Evolutionary conservation across 805 yeast species (phyloP).

Genomic region (Deakozyma indianensis): DNA sequence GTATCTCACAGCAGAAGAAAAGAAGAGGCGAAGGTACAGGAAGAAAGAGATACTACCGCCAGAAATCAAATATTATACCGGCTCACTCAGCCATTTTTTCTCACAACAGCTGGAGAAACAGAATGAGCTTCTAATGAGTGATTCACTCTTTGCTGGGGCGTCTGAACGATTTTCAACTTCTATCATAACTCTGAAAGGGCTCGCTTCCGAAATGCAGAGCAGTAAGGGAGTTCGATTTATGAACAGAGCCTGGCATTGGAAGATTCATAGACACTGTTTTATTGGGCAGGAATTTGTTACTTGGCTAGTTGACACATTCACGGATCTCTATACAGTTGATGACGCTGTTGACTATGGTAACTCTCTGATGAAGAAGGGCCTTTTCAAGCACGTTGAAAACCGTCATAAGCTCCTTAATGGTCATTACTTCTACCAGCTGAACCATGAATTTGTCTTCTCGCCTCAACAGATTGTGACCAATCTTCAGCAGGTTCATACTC

Average conservation of each 20-base stretch:
- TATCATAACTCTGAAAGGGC: constrained; percentile 30
- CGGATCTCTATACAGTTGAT: constrained; percentile 68
- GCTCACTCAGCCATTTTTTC: constrained; percentile 58
- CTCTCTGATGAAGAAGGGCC: constrained; percentile 49
- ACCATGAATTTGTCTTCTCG: constrained; percentile 33
- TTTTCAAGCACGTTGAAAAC: constrained; percentile 69
- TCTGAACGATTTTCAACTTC: constrained; percentile 30
- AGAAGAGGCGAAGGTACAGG: constrained; percentile 17
- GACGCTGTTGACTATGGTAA: constrained; percentile 78
- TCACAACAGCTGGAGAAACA: constrained; percentile 31
- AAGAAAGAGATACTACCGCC: constrained; percentile 40
- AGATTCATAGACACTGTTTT: constrained; percentile 60
- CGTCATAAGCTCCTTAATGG: constrained; percentile 85
- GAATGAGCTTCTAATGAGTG: constrained; percentile 11
- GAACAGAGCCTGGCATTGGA: constrained; percentile 87
- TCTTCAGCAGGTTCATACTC: not conserved
- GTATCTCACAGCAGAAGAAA: constrained; percentile 30
- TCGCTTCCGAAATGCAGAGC: constrained; percentile 57
- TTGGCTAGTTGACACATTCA: constrained; percentile 70
- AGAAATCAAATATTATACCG: constrained; percentile 78
- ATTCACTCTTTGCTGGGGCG: constrained; percentile 20
- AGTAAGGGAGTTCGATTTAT: constrained; percentile 46
- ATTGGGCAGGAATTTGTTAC: constrained; percentile 74
- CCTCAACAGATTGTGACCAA: not conserved
- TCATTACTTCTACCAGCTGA: constrained; percentile 72